Percentiles rank a stretch among this genome's conserved stretches.
Conservation (phyloP, 208 protist species). For the Acanthamoeba sp. region DNA sequence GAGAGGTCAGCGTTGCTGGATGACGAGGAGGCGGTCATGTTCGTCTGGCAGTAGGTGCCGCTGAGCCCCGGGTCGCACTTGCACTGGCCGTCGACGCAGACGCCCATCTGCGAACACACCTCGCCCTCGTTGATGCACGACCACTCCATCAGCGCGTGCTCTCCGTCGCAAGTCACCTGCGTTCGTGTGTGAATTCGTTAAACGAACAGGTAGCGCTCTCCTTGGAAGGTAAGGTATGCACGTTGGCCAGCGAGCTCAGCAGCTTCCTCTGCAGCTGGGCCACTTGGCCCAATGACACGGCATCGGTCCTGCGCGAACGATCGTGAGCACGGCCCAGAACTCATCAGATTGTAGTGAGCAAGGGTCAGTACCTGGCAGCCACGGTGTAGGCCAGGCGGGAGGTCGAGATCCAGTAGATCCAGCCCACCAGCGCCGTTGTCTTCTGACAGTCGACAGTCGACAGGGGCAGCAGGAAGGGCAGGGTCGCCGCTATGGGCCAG, state of each 20-base stretch:
- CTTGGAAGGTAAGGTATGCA: too few relatives aligned
- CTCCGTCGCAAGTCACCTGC: constrained; percentile 28
- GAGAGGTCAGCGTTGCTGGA: background rate
- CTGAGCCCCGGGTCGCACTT: background rate
- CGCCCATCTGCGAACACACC: background rate
- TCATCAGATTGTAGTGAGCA: too few relatives aligned
- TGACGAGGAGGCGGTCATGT: background rate
- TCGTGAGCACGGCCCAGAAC: too few relatives aligned
- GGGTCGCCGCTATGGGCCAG: background rate
- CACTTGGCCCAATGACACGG: too few relatives aligned
- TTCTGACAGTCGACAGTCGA: background rate
- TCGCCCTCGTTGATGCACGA: constrained; percentile 29
- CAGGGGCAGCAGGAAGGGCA: constrained; percentile 54
- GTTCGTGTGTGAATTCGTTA: too few relatives aligned
- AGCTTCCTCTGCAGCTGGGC: too few relatives aligned
- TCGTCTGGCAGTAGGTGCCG: constrained; percentile 16
- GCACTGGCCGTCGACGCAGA: constrained; percentile 36
- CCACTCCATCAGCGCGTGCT: constrained; percentile 8
- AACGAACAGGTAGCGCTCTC: too few relatives aligned
- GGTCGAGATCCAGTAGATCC: constrained; percentile 65
- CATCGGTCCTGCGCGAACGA: too few relatives aligned
- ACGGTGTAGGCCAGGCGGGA: background rate
- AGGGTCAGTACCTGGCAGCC: constrained; percentile 5
- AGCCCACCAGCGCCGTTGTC: constrained; percentile 15
- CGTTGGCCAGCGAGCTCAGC: too few relatives aligned